A percentile compares a stretch with the other conserved stretches of the same genome.
phyloP scores from a whole-genome alignment of 2,329 filamentous ascomycete species.

The Phymatotrichopsis omnivora region DNA sequence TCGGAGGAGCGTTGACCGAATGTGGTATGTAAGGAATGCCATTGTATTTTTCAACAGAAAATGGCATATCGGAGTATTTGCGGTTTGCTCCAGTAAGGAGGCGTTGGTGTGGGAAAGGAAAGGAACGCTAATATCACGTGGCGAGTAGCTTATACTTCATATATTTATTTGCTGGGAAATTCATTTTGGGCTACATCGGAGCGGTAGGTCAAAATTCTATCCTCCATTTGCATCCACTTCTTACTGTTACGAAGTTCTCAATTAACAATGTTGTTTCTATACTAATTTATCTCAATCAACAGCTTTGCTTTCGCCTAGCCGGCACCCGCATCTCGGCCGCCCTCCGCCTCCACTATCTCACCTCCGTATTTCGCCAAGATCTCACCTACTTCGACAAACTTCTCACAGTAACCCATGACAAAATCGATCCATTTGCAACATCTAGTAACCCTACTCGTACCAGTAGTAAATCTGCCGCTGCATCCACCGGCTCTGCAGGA shows the following conservation, averaged over 20 bases:
- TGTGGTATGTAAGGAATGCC: slow-evolving; percentile 17
- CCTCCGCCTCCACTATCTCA: slow-evolving; percentile 54
- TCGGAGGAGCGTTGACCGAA: slow-evolving; percentile 5
- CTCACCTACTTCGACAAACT: slow-evolving; percentile 55
- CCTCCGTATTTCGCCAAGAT: slow-evolving; percentile 53
- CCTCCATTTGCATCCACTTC: neutral
- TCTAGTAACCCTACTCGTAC: neutral
- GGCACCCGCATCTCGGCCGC: slow-evolving; percentile 31
- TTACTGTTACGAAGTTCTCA: neutral
- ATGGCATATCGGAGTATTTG: neutral
- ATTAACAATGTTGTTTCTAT: neutral
- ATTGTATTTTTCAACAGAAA: too few species aligned
- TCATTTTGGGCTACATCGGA: slow-evolving; percentile 49
- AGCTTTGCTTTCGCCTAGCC: slow-evolving; percentile 18
- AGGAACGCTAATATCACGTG: neutral
- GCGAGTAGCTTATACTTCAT: slow-evolving; percentile 54
- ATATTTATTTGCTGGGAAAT: slow-evolving; percentile 58
- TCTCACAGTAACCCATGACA: neutral
- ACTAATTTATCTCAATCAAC: neutral
- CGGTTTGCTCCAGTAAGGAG: neutral
- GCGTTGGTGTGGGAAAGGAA: neutral
- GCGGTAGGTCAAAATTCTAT: slow-evolving; percentile 9
- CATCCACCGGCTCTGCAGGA: slow-evolving; percentile 37
- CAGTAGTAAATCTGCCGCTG: neutral
- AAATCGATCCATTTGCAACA: neutral